A percentile compares a stretch with the other conserved stretches of the same genome.
Evolutionary conservation across 495 filamentous ascomycete genomes (phyloP).

Genomic region (Aspergillus egyptiacus): DNA sequence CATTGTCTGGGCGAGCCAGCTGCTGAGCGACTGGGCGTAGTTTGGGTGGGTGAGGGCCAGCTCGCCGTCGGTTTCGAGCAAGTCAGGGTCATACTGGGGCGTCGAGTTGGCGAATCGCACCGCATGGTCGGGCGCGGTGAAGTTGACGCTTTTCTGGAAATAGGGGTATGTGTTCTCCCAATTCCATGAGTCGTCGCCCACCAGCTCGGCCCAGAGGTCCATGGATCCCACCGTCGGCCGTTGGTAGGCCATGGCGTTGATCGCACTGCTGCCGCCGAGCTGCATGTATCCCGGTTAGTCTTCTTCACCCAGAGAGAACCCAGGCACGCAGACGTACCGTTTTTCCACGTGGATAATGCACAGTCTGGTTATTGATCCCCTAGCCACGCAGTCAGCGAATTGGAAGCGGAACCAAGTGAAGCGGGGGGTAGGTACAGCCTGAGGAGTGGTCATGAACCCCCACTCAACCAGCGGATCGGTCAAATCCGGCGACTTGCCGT

Average conservation of each 20-base stretch:
- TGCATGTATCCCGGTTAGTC: too few relatives aligned
- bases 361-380: not conserved
- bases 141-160: conserved; percentile 46
- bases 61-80: conserved; percentile 33
- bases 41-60: conserved; percentile 48
- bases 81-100: conserved; percentile 33
- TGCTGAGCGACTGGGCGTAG: conserved; percentile 38
- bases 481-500: not conserved
- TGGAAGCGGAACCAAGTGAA: too few relatives aligned
- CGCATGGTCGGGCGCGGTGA: conserved; percentile 43
- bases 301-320: too few relatives aligned
- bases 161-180: conserved; percentile 48
- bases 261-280: not conserved
- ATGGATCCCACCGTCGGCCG: conserved; percentile 28
- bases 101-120: conserved; percentile 38
- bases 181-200: conserved; percentile 49
- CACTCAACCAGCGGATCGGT: not conserved
- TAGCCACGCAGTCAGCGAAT: too few relatives aligned
- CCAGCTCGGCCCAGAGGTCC: conserved; percentile 50
- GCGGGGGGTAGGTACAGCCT: not conserved
- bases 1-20: conserved; percentile 31
- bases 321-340: conserved; percentile 16
- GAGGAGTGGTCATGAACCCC: not conserved
- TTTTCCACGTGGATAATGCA: conserved; percentile 20
- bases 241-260: not conserved